Evolutionary conservation across 805 yeast genomes (phyloP).

Genomic region (Soucietia sequanensis): DNA sequence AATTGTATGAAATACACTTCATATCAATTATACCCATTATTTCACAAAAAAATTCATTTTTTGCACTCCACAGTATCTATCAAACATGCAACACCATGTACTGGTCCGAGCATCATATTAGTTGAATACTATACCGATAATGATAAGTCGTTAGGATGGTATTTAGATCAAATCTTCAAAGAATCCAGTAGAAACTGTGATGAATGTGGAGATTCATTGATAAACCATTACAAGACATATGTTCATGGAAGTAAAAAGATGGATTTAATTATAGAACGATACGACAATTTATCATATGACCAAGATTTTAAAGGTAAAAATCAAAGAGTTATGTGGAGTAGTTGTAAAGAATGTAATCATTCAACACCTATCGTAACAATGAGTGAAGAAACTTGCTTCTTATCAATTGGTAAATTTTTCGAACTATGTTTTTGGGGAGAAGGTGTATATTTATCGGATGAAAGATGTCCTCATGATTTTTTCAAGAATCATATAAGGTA

Average conservation of each 20-base stretch:
- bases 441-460: too few species aligned
- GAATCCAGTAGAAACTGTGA: slow-evolving; percentile 69
- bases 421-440: slow-evolving; percentile 78
- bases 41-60: slow-evolving; percentile 76
- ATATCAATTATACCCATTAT: slow-evolving; percentile 42
- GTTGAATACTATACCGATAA: slow-evolving; percentile 89
- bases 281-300: slow-evolving; percentile 19
- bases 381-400: slow-evolving; percentile 85
- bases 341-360: slow-evolving; percentile 74
- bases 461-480: slow-evolving; percentile 70
- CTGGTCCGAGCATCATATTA: slow-evolving; percentile 82
- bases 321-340: slow-evolving; percentile 86
- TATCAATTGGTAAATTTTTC: slow-evolving; percentile 89
- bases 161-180: slow-evolving; percentile 72
- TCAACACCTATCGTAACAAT: slow-evolving; percentile 76
- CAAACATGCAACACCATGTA: slow-evolving; percentile 85
- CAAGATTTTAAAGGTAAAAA: slow-evolving; percentile 23
- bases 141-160: slow-evolving; percentile 87
- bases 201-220: slow-evolving; percentile 71
- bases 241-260: slow-evolving; percentile 86
- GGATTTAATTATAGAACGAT: slow-evolving; percentile 68
- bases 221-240: slow-evolving; percentile 80
- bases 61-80: slow-evolving; percentile 80
- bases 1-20: slow-evolving; percentile 34
- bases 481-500: slow-evolving; percentile 80